Evolutionary conservation across 176 grass and related monocot genomes (phyloP), one percentile per base, ranked within the genome.

Genomic region (Urochloa ruziziensis): DNA sequence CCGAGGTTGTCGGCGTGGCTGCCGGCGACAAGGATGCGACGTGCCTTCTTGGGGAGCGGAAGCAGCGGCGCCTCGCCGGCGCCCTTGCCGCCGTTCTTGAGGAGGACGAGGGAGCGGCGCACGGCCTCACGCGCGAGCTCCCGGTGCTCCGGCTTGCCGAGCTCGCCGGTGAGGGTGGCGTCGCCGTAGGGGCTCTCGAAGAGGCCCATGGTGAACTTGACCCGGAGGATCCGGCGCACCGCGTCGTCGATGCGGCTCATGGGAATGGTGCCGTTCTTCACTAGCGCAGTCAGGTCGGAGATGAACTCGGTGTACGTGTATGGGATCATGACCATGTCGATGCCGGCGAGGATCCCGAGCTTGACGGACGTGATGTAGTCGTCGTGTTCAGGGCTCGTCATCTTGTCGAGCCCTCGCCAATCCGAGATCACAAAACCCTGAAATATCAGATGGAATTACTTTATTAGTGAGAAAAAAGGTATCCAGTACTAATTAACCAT

Each of bases 171-270:
- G 49, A 93, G 88, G 73, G 84, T 91, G 12, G 33, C 75, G 60
- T 93, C 91, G 24, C 86, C 67, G 36, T 86, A 86, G n/a, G 91
- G 94, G 28, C 91, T 73, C 76, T 96, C 94, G 64, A 96, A 96
- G 59, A 96, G 83, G 30, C 94, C 88, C 91, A 96, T 93, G 64
- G 83, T 46, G 72, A 96, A 93, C 59, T 96, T 96, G 80, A 96
- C 94, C 13, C 91, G 80, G 75, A 96, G 94, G 64, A 96, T 96
- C 28, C 94, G 88, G 67, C 60, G 83, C 24, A 91, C 86, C 36
- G 91, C 94, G 67, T 91, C 91, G 70, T 96, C 94, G n/a, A 96
- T 96, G 65, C 94, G 82, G 83, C 83, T 91, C 88, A 93, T 85
- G 25, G 51, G 62, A 8, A 57, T 57, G 2, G 54, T 57, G 54